Conservation (phyloP, 495 filamentous ascomycete genomes). For the Margaritispora aquatica region DNA sequence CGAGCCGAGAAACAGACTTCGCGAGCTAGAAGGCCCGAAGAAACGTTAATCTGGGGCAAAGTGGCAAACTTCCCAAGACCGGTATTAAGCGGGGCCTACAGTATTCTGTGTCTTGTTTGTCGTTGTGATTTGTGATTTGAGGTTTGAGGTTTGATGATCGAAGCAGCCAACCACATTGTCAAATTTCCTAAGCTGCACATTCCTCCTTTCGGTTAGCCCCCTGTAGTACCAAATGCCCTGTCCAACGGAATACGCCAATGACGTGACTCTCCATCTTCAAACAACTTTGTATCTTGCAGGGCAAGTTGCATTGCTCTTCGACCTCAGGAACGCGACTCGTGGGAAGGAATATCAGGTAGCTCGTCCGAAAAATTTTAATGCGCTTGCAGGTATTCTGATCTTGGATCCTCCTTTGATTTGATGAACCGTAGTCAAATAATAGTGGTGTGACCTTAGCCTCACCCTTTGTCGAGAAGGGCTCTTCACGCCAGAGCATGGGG, state of each 20-base stretch:
- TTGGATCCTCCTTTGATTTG: not conserved
- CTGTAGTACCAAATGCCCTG: not conserved
- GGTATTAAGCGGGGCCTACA: not conserved
- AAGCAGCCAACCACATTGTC: not conserved
- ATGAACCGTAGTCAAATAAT: not conserved
- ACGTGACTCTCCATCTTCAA: not conserved
- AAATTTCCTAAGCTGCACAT: not conserved
- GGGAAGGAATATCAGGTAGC: no score
- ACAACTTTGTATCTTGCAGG: not conserved
- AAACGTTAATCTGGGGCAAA: not conserved
- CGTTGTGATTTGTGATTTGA: no score
- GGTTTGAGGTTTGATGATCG: not conserved
- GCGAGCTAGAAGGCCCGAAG: slow-evolving; percentile 11
- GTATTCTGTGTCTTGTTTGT: no score
- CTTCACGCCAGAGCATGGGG: not conserved
- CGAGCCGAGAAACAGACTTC: no score
- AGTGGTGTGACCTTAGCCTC: not conserved
- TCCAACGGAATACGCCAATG: not conserved
- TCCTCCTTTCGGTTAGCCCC: no score
- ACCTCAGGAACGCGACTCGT: no score
- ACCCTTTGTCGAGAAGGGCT: not conserved
- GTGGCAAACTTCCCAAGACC: no score
- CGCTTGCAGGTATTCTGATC: not conserved
- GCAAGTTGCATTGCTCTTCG: no score
- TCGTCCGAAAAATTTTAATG: no score